phyloP scores from a whole-genome alignment of 306 rosid species.

The Hippophae gyantsensis region DNA sequence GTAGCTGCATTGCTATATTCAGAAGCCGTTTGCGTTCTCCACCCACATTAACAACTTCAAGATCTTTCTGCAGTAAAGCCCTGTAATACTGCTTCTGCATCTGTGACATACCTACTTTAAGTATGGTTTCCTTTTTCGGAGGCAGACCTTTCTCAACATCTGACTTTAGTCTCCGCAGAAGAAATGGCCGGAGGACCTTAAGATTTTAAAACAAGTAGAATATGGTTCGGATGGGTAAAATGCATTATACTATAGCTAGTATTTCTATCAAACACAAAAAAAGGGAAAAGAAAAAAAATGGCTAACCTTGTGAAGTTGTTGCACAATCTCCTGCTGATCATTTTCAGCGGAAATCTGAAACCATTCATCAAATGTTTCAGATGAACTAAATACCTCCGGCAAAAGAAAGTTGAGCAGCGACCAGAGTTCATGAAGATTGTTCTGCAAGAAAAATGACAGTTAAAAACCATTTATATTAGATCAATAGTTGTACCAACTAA shows the following conservation, averaged over 20 bases:
- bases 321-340: constrained; percentile 98
- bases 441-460: constrained; percentile 30
- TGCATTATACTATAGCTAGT: too few species aligned
- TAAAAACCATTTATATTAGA: not conserved
- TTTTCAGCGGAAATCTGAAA: constrained; percentile 98
- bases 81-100: constrained; percentile 90
- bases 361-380: constrained; percentile 99
- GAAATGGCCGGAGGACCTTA: constrained; percentile 95
- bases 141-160: constrained; percentile 99
- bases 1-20: constrained; percentile 97
- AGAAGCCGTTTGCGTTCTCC: constrained; percentile 95
- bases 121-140: constrained; percentile 94
- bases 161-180: constrained; percentile 92
- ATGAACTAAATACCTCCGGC: constrained; percentile 95
- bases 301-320: constrained; percentile 87
- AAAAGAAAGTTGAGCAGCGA: constrained; percentile 93
- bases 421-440: constrained; percentile 98
- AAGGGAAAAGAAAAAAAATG: not conserved
- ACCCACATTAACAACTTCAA: constrained; percentile 98
- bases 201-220: constrained; percentile 12
- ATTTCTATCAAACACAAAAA: too few species aligned
- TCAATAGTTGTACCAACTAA: not conserved
- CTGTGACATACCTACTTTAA: constrained; percentile 95
- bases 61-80: constrained; percentile 94
- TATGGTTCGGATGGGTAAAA: not conserved